Conservation (phyloP, 306 rosid species). For the Vigna trinervia region DNA sequence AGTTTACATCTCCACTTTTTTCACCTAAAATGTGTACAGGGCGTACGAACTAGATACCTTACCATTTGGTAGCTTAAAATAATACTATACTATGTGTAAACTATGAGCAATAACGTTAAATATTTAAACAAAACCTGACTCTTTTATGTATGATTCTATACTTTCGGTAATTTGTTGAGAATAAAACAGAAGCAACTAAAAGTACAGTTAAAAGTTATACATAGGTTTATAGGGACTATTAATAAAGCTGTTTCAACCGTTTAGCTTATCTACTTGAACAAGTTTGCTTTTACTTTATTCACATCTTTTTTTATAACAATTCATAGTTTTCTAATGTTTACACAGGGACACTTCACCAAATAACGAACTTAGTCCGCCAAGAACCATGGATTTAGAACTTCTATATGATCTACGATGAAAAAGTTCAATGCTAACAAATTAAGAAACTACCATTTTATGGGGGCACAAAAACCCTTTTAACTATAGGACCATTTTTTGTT, state of each 20-base stretch:
- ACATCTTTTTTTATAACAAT: background rate
- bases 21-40: background rate
- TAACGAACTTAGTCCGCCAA: background rate
- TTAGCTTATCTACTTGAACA: background rate
- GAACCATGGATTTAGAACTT: background rate
- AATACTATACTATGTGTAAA: background rate
- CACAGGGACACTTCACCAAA: background rate
- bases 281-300: background rate
- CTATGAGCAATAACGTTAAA: background rate
- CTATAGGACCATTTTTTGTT: background rate
- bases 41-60: background rate
- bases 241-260: conserved; percentile 3
- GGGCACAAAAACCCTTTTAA: background rate
- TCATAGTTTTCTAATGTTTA: no score
- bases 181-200: conserved; percentile 1
- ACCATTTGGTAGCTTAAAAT: background rate
- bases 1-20: background rate
- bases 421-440: no score
- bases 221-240: background rate
- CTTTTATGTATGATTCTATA: background rate
- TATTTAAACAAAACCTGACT: background rate
- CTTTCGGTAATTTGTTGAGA: background rate
- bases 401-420: background rate
- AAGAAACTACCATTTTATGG: background rate
- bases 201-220: background rate